Base-by-base conservation (phyloP, 2,329 filamentous ascomycete genomes). In the Aspergillus viridinutans region DNA sequence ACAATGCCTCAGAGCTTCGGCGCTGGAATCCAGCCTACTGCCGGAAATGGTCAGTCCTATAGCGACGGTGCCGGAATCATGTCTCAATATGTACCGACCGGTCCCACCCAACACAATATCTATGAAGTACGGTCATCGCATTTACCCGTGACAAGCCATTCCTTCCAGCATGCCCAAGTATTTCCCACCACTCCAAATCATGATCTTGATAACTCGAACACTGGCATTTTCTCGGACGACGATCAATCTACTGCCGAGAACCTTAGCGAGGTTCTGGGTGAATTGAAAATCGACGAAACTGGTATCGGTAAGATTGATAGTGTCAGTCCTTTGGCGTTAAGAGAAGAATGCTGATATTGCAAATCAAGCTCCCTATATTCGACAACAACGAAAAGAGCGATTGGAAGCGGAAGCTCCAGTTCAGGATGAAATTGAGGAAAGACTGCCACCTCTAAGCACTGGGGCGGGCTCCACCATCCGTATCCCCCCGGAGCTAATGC, bases 401-500 rank as follows among this genome's bases (percentile, higher is more conserved):
- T 71, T 74, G 3, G 77, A 85, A 43, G 80, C 83, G 9, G 83
- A 84, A 65, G 80, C 81, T n/a, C 78, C 79, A 26, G 71, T 76
- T 20, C 72, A 84, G 25, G 89, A 92, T 58, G 88, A 96, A 56
- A 87, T 83, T 58, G 89, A 91, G 64, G 83, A 85, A 48, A 76
- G 83, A 29, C 74, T 95, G 8, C 92, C 90, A 35, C 84, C 85
- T 12, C 83, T 88, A 35, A 82, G 84, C 17, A 82, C 83, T 6
- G 84, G 86, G 8, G 83, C 90, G 7, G 91, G 91, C 51, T 81
- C 86, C 23, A 92, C 89, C 57, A 88, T 96, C 57, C 85, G 91
- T 38, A 96, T 97, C 60, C 94, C 93, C 0, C 90, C 89, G 0
- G 92, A 95, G 67, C 83, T 97, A 67, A 96, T 97, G 92, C 93